A percentile compares a stretch with the other conserved stretches of the same genome.
phyloP scores from a whole-genome alignment of 1,284 basidiomycete genomes.

The Trametes pubescens region DNA sequence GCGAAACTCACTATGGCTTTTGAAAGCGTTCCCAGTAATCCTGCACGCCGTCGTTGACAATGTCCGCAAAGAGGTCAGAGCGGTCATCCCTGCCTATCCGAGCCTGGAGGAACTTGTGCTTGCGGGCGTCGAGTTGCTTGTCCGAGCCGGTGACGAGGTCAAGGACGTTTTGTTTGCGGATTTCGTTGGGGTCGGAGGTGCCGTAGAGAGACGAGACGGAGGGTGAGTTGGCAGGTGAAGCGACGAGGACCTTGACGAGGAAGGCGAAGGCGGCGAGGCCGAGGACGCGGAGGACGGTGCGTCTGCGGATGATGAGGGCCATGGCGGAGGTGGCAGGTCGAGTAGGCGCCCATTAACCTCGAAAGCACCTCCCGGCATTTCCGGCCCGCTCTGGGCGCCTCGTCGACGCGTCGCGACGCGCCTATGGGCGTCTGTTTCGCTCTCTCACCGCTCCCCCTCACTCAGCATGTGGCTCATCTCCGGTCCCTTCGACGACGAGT shows the following conservation, averaged over 20 bases:
- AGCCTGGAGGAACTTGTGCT: slow-evolving; percentile 86
- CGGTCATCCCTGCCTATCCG: slow-evolving; percentile 86
- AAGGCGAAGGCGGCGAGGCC: slow-evolving; percentile 43
- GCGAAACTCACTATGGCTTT: slow-evolving; percentile 72
- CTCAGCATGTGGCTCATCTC: slow-evolving; percentile 57
- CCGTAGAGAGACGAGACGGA: slow-evolving; percentile 40
- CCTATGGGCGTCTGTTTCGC: neutral
- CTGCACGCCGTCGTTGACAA: slow-evolving; percentile 77
- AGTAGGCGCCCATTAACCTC: neutral
- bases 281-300: slow-evolving; percentile 47
- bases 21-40: slow-evolving; percentile 95
- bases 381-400: neutral
- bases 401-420: slow-evolving; percentile 11
- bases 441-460: neutral
- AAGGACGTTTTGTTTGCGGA: slow-evolving; percentile 82
- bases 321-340: slow-evolving; percentile 28
- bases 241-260: slow-evolving; percentile 54
- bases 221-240: slow-evolving; percentile 48
- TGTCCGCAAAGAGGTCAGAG: slow-evolving; percentile 79
- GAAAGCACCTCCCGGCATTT: too few relatives aligned
- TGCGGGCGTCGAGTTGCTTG: slow-evolving; percentile 85
- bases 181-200: slow-evolving; percentile 56
- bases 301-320: slow-evolving; percentile 46
- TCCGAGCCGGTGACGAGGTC: slow-evolving; percentile 87
- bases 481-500: slow-evolving; percentile 60